Evolutionary conservation across 176 grass and related monocot genomes (phyloP).

Genomic region (Themeda triandra): DNA sequence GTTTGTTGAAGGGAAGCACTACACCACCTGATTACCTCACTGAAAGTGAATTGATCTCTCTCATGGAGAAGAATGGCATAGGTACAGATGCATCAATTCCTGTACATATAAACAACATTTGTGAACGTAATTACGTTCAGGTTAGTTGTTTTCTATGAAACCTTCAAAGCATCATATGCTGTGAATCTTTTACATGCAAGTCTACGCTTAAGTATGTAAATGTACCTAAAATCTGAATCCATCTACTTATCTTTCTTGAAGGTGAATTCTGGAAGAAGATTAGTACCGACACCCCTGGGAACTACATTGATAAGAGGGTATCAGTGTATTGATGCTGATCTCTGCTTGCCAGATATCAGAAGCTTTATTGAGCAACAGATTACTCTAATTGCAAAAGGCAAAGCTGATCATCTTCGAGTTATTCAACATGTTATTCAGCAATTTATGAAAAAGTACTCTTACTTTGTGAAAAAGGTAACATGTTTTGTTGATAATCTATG

Average conservation of each 20-base stretch:
- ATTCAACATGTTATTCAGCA: conserved; percentile 82
- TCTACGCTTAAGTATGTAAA: not conserved
- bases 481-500: conserved; percentile 34
- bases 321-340: conserved; percentile 92
- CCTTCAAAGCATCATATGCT: conserved; percentile 3
- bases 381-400: conserved; percentile 87
- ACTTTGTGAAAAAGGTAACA: conserved; percentile 84
- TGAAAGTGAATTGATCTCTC: conserved; percentile 94
- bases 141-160: conserved; percentile 38
- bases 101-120: conserved; percentile 95
- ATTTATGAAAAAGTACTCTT: conserved; percentile 82
- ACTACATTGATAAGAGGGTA: conserved; percentile 96
- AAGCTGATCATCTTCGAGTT: conserved; percentile 69
- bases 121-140: conserved; percentile 96
- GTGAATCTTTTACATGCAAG: not conserved
- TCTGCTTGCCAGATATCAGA: conserved; percentile 93
- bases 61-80: conserved; percentile 98
- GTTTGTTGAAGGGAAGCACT: conserved; percentile 67
- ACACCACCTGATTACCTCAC: conserved; percentile 90
- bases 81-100: conserved; percentile 97
- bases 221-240: conserved; percentile 5
- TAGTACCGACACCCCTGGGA: conserved; percentile 84
- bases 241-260: conserved; percentile 38
- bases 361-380: conserved; percentile 99
- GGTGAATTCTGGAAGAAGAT: conserved; percentile 89